These are phyloP conservation scores for Chlorella vulgaris DNA, from an alignment of 139 green algal species.

Conservation along the genomic window DNA sequence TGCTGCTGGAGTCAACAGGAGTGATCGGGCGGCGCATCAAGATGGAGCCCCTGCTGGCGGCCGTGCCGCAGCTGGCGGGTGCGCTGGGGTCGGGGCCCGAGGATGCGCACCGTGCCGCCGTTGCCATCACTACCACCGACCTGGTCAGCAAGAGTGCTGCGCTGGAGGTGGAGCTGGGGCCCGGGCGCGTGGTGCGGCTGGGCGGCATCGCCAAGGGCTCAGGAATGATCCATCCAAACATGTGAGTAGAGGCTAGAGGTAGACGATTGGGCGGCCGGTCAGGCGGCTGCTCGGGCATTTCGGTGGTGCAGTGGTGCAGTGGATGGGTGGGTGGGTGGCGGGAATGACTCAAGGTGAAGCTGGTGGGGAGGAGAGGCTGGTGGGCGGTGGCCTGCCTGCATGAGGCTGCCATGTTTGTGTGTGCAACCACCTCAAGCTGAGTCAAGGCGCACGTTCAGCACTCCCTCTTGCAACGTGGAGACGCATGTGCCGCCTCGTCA, in stretches of 20 bases:
- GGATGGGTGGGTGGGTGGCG: too few relatives aligned
- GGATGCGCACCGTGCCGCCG: constrained; percentile 77
- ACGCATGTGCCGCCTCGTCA: too few relatives aligned
- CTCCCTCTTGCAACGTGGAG: too few relatives aligned
- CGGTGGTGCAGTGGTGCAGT: too few relatives aligned
- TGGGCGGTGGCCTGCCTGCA: too few relatives aligned
- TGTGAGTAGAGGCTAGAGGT: constrained; percentile 53
- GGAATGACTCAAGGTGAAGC: too few relatives aligned
- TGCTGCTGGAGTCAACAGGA: constrained; percentile 72
- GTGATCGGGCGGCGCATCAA: constrained; percentile 97
- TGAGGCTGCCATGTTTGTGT: too few relatives aligned
- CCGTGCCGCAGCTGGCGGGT: constrained; percentile 77
- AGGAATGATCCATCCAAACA: constrained; percentile 99
- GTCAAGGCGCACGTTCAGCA: too few relatives aligned
- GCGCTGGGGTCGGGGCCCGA: constrained; percentile 59
- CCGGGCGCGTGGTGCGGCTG: constrained; percentile 72
- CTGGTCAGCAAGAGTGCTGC: constrained; percentile 89
- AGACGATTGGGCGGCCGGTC: not conserved
- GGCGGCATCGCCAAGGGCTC: constrained; percentile 96
- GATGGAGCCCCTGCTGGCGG: constrained; percentile 81
- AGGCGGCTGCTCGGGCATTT: not conserved
- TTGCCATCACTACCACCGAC: constrained; percentile 94
- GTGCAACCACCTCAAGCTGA: too few relatives aligned
- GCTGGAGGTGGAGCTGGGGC: constrained; percentile 66
- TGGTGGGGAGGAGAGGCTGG: too few relatives aligned